Percentiles rank a stretch among this genome's conserved stretches.
Evolutionary conservation across 1,139 yeast genomes (phyloP).

Genomic region (Yueomyces sp.): DNA sequence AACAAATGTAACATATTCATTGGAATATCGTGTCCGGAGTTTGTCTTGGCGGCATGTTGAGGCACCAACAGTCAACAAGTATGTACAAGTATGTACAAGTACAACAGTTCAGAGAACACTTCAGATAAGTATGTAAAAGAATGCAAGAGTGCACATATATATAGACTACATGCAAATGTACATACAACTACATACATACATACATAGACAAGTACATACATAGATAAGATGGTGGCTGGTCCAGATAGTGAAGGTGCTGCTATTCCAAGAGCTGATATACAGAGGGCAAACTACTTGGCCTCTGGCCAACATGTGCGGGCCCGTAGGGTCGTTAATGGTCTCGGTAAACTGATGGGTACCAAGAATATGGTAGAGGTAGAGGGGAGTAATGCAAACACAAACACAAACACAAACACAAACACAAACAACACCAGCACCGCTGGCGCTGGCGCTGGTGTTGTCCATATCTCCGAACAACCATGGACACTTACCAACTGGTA

Average conservation of each 20-base stretch:
- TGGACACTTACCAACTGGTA: slow-evolving; percentile 80
- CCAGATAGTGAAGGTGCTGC: background rate
- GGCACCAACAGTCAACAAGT: too few species aligned
- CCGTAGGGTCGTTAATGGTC: slow-evolving; percentile 63
- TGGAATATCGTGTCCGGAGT: too few species aligned
- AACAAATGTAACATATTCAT: too few species aligned
- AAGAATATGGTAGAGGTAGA: slow-evolving; percentile 51
- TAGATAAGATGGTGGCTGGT: too few species aligned
- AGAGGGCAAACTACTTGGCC: slow-evolving; percentile 74
- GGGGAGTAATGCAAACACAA: slow-evolving; percentile 36
- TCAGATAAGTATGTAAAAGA: too few species aligned
- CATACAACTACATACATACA: too few species aligned
- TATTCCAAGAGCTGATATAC: slow-evolving; percentile 33
- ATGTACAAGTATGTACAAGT: too few species aligned
- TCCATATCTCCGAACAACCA: slow-evolving; percentile 85
- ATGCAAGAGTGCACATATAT: too few species aligned
- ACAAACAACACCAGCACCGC: slow-evolving; percentile 7
- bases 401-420: slow-evolving; percentile 29
- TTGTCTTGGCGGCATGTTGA: too few species aligned
- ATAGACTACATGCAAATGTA: too few species aligned
- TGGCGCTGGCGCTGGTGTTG: slow-evolving; percentile 24
- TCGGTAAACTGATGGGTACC: slow-evolving; percentile 72
- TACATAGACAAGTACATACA: too few species aligned
- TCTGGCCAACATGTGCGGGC: slow-evolving; percentile 69
- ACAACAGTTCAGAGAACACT: too few species aligned